Evolutionary conservation across 495 filamentous ascomycete species (phyloP).

Genomic region (Chlorociboria aeruginascens): DNA sequence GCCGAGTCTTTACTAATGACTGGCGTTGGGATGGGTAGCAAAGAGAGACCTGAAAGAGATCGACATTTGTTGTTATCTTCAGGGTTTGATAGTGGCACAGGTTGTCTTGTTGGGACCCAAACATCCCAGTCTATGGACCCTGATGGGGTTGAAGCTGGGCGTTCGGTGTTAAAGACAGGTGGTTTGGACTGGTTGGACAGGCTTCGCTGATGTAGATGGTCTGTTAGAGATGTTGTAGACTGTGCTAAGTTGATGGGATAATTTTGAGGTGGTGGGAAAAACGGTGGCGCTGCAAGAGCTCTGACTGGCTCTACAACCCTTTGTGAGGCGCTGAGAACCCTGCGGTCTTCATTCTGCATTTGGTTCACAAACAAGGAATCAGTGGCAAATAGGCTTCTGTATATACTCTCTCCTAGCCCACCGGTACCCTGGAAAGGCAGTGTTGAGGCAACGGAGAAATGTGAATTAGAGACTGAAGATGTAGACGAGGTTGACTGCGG

Average conservation of each 20-base stretch:
- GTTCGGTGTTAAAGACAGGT: not conserved
- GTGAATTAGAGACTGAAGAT: not conserved
- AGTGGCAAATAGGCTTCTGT: too few species aligned
- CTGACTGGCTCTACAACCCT: too few species aligned
- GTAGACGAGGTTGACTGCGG: not conserved
- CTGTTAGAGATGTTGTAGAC: too few species aligned
- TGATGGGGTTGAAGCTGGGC: conserved; percentile 3
- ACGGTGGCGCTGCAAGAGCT: too few species aligned
- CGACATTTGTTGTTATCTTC: not conserved
- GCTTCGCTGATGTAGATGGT: too few species aligned
- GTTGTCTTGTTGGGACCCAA: conserved; percentile 24
- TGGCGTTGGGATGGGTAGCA: conserved; percentile 6
- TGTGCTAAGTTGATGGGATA: too few species aligned
- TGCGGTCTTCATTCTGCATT: too few species aligned
- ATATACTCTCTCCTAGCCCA: too few species aligned
- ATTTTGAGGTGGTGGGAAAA: too few species aligned
- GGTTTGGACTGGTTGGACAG: not conserved
- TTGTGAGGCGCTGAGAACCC: too few species aligned
- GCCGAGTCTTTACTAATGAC: not conserved
- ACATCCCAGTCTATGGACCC: not conserved
- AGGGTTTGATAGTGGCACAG: conserved; percentile 23
- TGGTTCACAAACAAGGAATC: too few species aligned
- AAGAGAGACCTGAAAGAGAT: not conserved
- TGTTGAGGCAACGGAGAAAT: not conserved
- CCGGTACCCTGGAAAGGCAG: not conserved